Base-by-base conservation (phyloP, 805 yeast species). In the Saturnispora ahearnii region DNA sequence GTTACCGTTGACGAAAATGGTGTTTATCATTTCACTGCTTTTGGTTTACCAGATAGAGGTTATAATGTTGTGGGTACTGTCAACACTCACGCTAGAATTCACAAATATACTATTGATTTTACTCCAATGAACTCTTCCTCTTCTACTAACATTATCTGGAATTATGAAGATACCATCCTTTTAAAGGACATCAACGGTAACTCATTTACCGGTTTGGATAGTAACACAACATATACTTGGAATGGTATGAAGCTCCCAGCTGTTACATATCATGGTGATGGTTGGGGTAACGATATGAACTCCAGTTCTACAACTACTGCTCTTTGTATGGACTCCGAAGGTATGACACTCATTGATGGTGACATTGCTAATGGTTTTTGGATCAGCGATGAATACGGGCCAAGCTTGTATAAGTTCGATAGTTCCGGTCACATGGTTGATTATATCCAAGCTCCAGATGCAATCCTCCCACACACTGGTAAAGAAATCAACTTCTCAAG, bases 381-480 rank as follows among this genome's bases (percentile, higher is more conserved):
- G 67, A 58, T 64, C 44, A 50, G 62, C 41, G 68, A 64, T 51
- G 68, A 63, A 48, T 64, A 64, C 46, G 68, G 68, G 5, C 68
- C 68, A n/a, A 58, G 59, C 28, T 43, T 62, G 28, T 60, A 57
- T 54, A 59, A 58, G 44, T 64, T 64, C 41, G 55, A 54, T 50
- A 48, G 64, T 12, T 40, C 50, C 22, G 68, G 67, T 45, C 44
- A 49, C 15, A 48, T 64, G 46, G 21, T 56, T 34, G 66, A 62
- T 24, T 63, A 55, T 37, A 56, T 62, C 28, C 47, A 51, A 13
- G 67, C 67, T 11, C 66, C 66, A 34, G 58, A 54, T 24, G 64
- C 67, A 5, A 50, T 63, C 36, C 31, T 63, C 15, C 67, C 68
- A 15, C 59, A 53, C 44, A 57, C 63, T 44, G 42, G 62, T 36